Conservation (phyloP, 768 basidiomycete species). For the Panellus pusillus region DNA sequence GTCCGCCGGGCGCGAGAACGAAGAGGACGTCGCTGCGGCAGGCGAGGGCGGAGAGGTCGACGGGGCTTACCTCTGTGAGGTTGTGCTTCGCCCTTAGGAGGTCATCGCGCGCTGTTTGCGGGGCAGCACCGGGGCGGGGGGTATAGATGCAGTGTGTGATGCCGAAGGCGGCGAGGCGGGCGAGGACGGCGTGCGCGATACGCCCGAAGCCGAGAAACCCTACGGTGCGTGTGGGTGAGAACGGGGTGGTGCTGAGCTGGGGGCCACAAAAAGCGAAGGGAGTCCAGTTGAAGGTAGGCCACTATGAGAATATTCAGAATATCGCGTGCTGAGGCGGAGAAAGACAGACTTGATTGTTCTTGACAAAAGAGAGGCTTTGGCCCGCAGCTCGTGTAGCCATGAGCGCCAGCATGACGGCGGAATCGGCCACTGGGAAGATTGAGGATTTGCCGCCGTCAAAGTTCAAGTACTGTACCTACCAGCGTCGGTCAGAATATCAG, state of each 20-base stretch:
- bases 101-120: slow-evolving; percentile 39
- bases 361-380: slow-evolving; percentile 61
- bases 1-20: slow-evolving; percentile 76
- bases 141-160: slow-evolving; percentile 73
- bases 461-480: slow-evolving; percentile 57
- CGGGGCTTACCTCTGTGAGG: slow-evolving; percentile 49
- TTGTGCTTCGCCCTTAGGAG: slow-evolving; percentile 29
- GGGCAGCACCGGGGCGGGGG: slow-evolving; percentile 40
- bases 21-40: slow-evolving; percentile 80
- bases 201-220: slow-evolving; percentile 96
- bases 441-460: background rate
- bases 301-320: slow-evolving; percentile 43
- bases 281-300: slow-evolving; percentile 77
- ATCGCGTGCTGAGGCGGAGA: background rate
- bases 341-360: slow-evolving; percentile 56
- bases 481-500: slow-evolving; percentile 90
- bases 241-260: slow-evolving; percentile 62
- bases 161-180: slow-evolving; percentile 80
- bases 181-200: slow-evolving; percentile 83
- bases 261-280: slow-evolving; percentile 87
- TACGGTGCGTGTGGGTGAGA: slow-evolving; percentile 60
- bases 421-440: slow-evolving; percentile 71
- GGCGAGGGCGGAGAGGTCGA: slow-evolving; percentile 70
- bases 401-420: slow-evolving; percentile 85
- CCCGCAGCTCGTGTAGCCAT: slow-evolving; percentile 87